Evolutionary conservation across 2,329 filamentous ascomycete species (phyloP), one percentile per base, ranked within the genome.

Genomic region (Calcarisporium arbuscula): DNA sequence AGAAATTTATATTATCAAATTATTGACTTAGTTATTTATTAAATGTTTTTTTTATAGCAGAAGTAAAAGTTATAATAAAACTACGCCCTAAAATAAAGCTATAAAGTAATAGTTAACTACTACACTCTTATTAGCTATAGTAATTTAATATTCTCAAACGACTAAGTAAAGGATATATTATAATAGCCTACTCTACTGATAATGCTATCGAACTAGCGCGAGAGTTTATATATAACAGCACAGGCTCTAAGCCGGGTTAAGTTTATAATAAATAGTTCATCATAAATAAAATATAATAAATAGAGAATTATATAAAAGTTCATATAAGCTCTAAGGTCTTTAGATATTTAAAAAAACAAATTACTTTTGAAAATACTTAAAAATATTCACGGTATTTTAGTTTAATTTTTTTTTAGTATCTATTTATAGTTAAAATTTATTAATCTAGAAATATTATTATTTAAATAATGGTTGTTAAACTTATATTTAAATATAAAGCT

Each of bases 341-440:
- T 25, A 25, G n/a, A 25, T 25, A 25, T 25, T 14, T 25, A 10
- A 10, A 25, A 10, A 25, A 25, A 25, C 14, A 25, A 25, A 14
- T 4, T 25, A 25, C 22, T 4, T 25, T 10, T 25, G 14, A 4
- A 25, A 4, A 25, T 10, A 25, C 10, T 14, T 25, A 25, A 25
- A 10, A 25, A 25, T 25, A 25, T 10, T 25, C 14, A 25, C 14
- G 14, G 4, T 25, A 25, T 32, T 32, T 11, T 22, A 11, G 8
- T 32, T 10, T 10, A n/a, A 25, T 32, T 3, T 31, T 31, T 18
- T 18, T 31, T 31, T 31, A n/a, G n/a, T 25, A 25, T 4, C n/a
- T n/a, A n/a, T n/a, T n/a, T n/a, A n/a, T n/a, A n/a, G n/a, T n/a
- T 10, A 16, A 4, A 16, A 18, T 18, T 19, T 31, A 17, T 16